Evolutionary conservation across 441 rosid species (phyloP).

Genomic region (Croton setiger): DNA sequence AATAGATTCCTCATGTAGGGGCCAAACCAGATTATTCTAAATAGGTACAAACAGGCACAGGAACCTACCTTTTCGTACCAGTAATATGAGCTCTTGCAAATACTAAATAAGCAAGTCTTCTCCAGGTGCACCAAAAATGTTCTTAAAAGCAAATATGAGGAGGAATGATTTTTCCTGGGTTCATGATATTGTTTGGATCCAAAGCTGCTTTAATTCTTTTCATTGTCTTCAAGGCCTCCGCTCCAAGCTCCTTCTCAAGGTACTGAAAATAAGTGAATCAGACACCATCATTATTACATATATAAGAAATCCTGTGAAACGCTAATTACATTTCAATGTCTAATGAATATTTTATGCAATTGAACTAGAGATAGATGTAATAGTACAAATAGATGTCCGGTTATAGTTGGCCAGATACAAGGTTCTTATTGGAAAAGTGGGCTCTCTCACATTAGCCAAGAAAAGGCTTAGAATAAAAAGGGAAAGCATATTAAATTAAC

Average conservation of each 20-base stretch:
- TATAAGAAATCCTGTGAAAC: not conserved
- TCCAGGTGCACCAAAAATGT: not conserved
- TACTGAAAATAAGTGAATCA: constrained; percentile 43
- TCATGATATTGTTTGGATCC: constrained; percentile 90
- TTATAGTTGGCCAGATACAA: not conserved
- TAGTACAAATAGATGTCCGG: not conserved
- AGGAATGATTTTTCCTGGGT: constrained; percentile 94
- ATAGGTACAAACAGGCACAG: constrained; percentile 7
- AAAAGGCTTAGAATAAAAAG: too few species aligned
- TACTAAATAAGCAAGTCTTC: not conserved
- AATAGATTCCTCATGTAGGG: not conserved
- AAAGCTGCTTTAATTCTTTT: constrained; percentile 69
- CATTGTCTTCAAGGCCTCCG: constrained; percentile 80
- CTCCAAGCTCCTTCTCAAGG: constrained; percentile 84
- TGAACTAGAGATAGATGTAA: not conserved
- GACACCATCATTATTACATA: not conserved
- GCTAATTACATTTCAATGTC: not conserved
- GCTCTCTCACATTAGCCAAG: too few species aligned
- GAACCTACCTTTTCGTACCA: not conserved
- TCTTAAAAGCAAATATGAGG: constrained; percentile 74
- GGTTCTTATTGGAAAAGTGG: too few species aligned
- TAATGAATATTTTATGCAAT: not conserved
- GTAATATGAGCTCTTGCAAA: not conserved
- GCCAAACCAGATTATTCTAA: not conserved
- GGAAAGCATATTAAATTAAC: too few species aligned